Conservation (phyloP, 768 basidiomycete genomes). For the Scleroderma citrinum region DNA sequence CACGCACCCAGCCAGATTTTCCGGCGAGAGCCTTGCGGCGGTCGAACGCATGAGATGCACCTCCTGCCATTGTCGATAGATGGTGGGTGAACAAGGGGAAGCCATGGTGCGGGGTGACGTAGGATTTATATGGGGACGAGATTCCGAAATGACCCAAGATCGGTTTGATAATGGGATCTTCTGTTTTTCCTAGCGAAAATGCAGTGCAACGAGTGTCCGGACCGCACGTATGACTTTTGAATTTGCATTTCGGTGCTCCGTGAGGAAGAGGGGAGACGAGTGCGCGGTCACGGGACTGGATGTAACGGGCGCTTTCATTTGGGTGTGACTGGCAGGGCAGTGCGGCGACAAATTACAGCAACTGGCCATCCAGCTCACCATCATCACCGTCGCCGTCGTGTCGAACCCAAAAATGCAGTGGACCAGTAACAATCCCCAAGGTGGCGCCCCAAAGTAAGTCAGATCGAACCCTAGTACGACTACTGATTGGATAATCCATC, state of each 20-base stretch:
- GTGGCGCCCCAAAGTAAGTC: slow-evolving; percentile 11
- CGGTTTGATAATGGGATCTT: no score
- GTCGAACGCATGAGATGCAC: slow-evolving; percentile 34
- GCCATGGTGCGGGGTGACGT: background rate
- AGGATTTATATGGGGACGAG: background rate
- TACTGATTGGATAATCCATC: background rate
- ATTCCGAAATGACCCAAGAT: background rate
- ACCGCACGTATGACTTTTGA: no score
- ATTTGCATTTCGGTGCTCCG: no score
- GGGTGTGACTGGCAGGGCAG: no score
- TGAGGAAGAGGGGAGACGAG: no score
- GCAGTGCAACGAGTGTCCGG: no score
- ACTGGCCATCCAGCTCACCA: no score
- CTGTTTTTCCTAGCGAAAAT: no score
- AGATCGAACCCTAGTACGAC: background rate
- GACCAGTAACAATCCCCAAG: background rate
- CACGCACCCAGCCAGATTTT: slow-evolving; percentile 58
- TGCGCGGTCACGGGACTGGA: no score
- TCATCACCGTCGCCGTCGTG: background rate
- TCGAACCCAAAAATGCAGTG: background rate
- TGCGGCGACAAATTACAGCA: no score
- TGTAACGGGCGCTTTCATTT: no score
- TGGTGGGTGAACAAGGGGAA: background rate
- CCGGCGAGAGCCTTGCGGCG: slow-evolving; percentile 55
- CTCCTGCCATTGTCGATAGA: slow-evolving; percentile 39